A percentile compares a stretch with the other conserved stretches of the same genome.
phyloP scores from a whole-genome alignment of 2,329 filamentous ascomycete genomes.

The Calonectria fujianensis region DNA sequence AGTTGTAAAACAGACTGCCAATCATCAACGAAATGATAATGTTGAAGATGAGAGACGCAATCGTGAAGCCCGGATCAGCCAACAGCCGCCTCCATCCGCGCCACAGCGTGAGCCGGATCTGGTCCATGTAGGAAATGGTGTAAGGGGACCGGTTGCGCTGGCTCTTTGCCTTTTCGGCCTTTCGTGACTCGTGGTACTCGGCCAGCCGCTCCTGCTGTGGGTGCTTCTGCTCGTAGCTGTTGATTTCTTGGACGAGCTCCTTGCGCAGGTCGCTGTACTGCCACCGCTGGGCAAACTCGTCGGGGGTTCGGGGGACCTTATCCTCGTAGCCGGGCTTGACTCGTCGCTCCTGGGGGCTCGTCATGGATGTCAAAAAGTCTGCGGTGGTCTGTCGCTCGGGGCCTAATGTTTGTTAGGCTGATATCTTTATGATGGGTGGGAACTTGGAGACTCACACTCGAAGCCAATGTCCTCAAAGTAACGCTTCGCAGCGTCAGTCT shows the following conservation, averaged over 20 bases:
- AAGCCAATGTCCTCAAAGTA: conserved; percentile 73
- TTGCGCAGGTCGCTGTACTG: conserved; percentile 52
- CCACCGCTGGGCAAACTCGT: conserved; percentile 62
- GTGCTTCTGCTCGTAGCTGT: conserved; percentile 54
- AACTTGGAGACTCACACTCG: conserved; percentile 42
- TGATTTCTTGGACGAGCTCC: conserved; percentile 55
- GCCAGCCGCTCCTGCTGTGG: conserved; percentile 44
- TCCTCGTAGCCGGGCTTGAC: conserved; percentile 58
- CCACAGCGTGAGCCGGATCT: conserved; percentile 66
- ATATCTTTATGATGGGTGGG: fast-evolving
- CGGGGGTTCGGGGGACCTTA: conserved; percentile 59
- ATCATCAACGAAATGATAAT: conserved; percentile 71
- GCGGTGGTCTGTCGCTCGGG: conserved; percentile 53
- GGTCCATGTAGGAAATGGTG: conserved; percentile 67
- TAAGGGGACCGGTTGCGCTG: conserved; percentile 68
- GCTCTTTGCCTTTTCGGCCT: conserved; percentile 55
- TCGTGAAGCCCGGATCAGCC: conserved; percentile 63
- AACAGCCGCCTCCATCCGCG: conserved; percentile 62
- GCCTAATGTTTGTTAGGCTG: conserved; percentile 29
- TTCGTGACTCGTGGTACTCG: conserved; percentile 49
- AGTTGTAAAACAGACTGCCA: conserved; percentile 71
- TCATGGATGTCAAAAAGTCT: conserved; percentile 64
- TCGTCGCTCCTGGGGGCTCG: conserved; percentile 60
- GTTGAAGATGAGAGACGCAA: conserved; percentile 65
- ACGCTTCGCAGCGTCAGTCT: conserved; percentile 71